These are phyloP conservation scores for Fusarium armeniacum DNA, from an alignment of 2,329 filamentous ascomycete genomes.

Conservation along the genomic window DNA sequence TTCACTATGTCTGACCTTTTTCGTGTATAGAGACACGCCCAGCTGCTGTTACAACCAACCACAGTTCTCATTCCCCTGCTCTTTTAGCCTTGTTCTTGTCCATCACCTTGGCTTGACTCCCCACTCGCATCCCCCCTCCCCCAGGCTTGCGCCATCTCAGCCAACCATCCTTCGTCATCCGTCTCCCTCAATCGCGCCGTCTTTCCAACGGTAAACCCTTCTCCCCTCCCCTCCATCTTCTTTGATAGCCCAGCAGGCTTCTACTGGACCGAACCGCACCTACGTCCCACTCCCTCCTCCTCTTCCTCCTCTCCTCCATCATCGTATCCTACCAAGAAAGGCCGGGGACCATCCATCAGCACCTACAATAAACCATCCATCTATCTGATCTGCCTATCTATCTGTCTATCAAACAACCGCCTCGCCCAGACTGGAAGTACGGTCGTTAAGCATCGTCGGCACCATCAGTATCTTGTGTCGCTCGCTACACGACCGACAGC, in stretches of 20 bases:
- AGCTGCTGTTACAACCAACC: constrained; percentile 25
- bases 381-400: constrained; percentile 28
- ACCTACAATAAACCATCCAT: constrained; percentile 40
- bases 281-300: constrained; percentile 45
- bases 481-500: constrained; percentile 23
- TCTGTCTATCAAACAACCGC: constrained; percentile 38
- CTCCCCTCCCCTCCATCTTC: constrained; percentile 41
- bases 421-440: constrained; percentile 29
- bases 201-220: constrained; percentile 48
- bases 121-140: constrained; percentile 37
- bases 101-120: constrained; percentile 38
- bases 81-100: constrained; percentile 40
- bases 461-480: constrained; percentile 28
- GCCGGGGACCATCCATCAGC: constrained; percentile 39
- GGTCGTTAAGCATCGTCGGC: constrained; percentile 32
- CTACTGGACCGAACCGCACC: constrained; percentile 13
- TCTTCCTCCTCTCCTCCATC: constrained; percentile 32
- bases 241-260: constrained; percentile 45
- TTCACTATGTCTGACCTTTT: constrained; percentile 34
- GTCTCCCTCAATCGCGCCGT: constrained; percentile 50
- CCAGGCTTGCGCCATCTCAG: constrained; percentile 51
- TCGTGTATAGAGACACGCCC: constrained; percentile 32
- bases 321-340: constrained; percentile 33
- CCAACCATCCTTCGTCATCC: constrained; percentile 56
- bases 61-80: constrained; percentile 36